Evolutionary conservation across 257 asterid genomes (phyloP).

Genomic region (Petrea volubilis): DNA sequence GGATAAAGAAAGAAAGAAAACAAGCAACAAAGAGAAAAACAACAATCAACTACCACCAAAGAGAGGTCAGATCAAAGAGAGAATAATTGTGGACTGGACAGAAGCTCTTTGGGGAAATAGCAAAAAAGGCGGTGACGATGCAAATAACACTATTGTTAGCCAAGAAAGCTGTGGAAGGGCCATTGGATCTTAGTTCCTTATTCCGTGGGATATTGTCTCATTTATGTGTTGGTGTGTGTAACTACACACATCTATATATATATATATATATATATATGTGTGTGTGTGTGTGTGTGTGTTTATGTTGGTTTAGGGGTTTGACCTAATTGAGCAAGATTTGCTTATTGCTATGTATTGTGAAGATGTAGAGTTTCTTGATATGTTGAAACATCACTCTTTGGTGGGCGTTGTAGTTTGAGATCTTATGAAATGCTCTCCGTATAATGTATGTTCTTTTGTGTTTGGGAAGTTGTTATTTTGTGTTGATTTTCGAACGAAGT

Average conservation of each 20-base stretch:
- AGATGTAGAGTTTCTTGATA: background rate
- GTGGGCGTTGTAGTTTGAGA: background rate
- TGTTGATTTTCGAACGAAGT: too few species aligned
- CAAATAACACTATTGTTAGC: background rate
- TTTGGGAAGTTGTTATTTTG: too few species aligned
- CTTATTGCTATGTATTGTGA: background rate
- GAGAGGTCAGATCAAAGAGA: constrained; percentile 38
- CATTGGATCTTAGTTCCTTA: background rate
- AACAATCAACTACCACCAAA: constrained; percentile 22
- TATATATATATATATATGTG: too few species aligned
- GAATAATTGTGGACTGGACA: constrained; percentile 12
- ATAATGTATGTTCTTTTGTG: too few species aligned
- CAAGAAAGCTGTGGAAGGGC: background rate
- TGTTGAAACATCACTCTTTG: background rate
- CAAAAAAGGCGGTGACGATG: background rate
- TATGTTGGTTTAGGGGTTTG: background rate
- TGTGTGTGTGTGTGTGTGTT: too few species aligned
- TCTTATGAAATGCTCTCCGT: too few species aligned
- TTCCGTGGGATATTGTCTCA: background rate
- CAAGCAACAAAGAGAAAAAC: background rate
- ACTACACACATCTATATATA: too few species aligned
- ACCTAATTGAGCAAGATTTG: background rate
- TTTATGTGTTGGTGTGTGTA: too few species aligned
- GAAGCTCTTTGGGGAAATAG: background rate
- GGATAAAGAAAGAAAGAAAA: constrained; percentile 26